Evolutionary conservation across 768 basidiomycete genomes (phyloP).

Genomic region (Termitomyces sp.): DNA sequence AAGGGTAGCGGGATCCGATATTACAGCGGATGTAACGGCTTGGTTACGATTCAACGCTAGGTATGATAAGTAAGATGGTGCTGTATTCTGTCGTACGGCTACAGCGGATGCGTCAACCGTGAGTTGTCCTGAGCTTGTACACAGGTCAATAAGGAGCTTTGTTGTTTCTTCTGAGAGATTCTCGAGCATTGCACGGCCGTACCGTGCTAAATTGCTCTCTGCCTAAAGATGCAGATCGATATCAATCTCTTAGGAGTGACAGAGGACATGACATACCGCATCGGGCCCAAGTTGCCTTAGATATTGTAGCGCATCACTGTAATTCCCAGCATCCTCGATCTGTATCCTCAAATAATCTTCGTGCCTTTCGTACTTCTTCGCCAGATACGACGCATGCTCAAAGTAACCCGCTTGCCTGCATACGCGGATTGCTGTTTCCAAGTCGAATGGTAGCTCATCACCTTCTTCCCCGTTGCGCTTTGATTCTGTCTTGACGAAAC

Average conservation of each 20-base stretch:
- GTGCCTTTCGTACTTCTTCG: slow-evolving; percentile 85
- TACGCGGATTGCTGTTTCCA: slow-evolving; percentile 95
- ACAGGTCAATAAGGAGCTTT: slow-evolving; percentile 85
- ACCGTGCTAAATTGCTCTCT: slow-evolving; percentile 79
- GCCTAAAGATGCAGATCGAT: slow-evolving; percentile 41
- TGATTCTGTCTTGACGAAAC: slow-evolving; percentile 88
- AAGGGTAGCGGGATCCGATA: slow-evolving; percentile 32
- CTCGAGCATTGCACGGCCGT: slow-evolving; percentile 81
- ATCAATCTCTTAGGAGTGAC: neutral
- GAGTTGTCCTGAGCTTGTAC: slow-evolving; percentile 60
- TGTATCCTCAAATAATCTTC: slow-evolving; percentile 93
- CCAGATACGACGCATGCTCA: slow-evolving; percentile 90
- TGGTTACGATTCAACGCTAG: slow-evolving; percentile 65
- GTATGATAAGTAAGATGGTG: slow-evolving; percentile 74
- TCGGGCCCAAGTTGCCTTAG: slow-evolving; percentile 73
- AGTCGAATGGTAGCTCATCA: slow-evolving; percentile 87
- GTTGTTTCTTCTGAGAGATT: slow-evolving; percentile 87
- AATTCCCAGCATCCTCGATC: slow-evolving; percentile 87
- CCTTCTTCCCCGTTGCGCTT: slow-evolving; percentile 40
- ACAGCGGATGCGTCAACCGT: slow-evolving; percentile 25
- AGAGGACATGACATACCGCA: slow-evolving; percentile 48
- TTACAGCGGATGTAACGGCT: slow-evolving; percentile 31
- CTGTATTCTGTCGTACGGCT: slow-evolving; percentile 21
- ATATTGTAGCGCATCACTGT: slow-evolving; percentile 76
- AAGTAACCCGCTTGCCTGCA: slow-evolving; percentile 96